Base-by-base conservation (phyloP, 352 stramenopile genomes). In the Phytophthora cajani region DNA sequence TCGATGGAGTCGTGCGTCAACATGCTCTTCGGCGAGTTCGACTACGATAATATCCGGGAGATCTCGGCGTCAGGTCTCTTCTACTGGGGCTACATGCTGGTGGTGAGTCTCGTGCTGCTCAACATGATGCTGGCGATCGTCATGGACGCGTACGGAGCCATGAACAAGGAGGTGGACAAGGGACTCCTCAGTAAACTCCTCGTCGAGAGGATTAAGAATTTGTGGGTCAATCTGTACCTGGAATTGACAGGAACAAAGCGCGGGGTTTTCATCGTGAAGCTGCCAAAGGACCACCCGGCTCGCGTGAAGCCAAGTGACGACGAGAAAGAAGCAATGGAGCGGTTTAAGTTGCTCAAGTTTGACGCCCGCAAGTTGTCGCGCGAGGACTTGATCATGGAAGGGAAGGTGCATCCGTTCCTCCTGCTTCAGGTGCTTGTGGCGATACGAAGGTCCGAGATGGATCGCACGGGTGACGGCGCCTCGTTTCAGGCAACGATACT, bases 1-100 rank as follows among this genome's bases (percentile, higher is more conserved):
- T 51, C 44, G 1, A 51, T 51, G 32, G 32, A 38, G 32, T 11
- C 32, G 32, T 38, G 32, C 32, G 32, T 38, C 32, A 38, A 38
- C 32, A 38, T 38, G 32, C 32, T 38, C 32, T 38, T 38, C 1
- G 32, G 32, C 8, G 32, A 38, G 32, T 38, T 38, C 32, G 32
- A 38, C 32, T 38, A 4, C 8, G 32, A 38, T 3, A 38, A 3
- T 23, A 51, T 51, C 11, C 44, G 44, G 1, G 19, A 51, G 2
- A 51, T 51, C 7, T 25, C 44, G 6, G 44, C 8, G 2, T 51
- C 44, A 2, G 7, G 44, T 4, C 17, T 51, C 16, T 51, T 51
- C 19, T 51, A 51, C n/a, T 51, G 44, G 44, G 19, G n/a, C 44
- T 51, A 51, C 44, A 51, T 51, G 44, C 17, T 51, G 14, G 44